Evolutionary conservation across 257 asterid genomes (phyloP).

Genomic region (Gynochthodes officinalis): DNA sequence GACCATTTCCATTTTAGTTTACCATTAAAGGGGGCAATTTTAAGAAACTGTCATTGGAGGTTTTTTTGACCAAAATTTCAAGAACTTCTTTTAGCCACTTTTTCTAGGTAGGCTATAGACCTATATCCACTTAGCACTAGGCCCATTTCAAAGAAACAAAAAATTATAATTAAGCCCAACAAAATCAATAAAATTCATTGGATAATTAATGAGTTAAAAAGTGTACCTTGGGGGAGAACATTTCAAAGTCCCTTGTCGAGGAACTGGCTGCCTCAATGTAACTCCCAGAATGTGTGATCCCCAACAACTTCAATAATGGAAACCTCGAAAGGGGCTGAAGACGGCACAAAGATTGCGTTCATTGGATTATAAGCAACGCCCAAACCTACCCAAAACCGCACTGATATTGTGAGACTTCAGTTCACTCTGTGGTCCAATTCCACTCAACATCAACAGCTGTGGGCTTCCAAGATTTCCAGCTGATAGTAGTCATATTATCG

Average conservation of each 20-base stretch:
- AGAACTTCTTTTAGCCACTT: too few relatives aligned
- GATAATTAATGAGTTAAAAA: too few relatives aligned
- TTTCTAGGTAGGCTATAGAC: too few relatives aligned
- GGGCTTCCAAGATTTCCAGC: constrained; percentile 96
- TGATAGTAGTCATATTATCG: constrained; percentile 65
- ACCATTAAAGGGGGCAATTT: too few relatives aligned
- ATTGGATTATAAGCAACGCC: constrained; percentile 94
- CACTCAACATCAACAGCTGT: constrained; percentile 79
- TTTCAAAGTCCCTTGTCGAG: constrained; percentile 41
- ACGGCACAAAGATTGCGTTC: constrained; percentile 80
- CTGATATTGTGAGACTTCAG: constrained; percentile 54
- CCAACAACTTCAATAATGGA: constrained; percentile 89
- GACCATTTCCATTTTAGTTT: too few relatives aligned
- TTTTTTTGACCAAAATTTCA: too few relatives aligned
- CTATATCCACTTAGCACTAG: too few relatives aligned
- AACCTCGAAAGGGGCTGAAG: constrained; percentile 76
- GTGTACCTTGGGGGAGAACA: constrained; percentile 74
- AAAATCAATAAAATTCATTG: too few relatives aligned
- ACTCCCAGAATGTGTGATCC: constrained; percentile 46
- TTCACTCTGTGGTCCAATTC: constrained; percentile 62
- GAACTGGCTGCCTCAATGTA: constrained; percentile 73
- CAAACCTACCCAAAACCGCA: constrained; percentile 63
- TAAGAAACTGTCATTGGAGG: too few relatives aligned
- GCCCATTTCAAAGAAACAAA: too few relatives aligned
- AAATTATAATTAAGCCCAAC: too few relatives aligned